These are phyloP conservation scores for Melampsora larici-populina DNA, from an alignment of 1,284 basidiomycete genomes.

Conservation along the genomic window DNA sequence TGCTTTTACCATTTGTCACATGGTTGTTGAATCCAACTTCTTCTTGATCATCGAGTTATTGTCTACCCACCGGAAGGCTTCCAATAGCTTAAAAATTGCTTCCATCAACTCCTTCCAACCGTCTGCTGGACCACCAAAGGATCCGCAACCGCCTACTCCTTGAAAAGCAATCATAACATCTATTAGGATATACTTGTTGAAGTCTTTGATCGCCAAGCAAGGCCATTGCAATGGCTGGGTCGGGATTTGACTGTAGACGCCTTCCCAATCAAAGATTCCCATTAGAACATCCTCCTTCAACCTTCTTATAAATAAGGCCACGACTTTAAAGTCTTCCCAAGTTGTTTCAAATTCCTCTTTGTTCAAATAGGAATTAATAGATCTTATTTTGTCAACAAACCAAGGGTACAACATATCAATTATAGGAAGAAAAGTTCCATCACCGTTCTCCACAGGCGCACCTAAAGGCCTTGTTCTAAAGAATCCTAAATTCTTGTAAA, in stretches of 20 bases:
- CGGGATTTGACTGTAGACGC: constrained; percentile 1
- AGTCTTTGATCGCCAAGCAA: not conserved
- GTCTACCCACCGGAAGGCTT: not conserved
- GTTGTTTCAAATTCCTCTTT: too few relatives aligned
- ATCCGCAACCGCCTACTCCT: not conserved
- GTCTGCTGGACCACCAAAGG: constrained; percentile 4
- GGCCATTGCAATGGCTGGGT: not conserved
- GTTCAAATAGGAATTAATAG: constrained; percentile 2
- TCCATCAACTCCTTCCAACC: constrained; percentile 5
- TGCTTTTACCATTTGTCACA: not conserved
- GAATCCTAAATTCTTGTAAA: too few relatives aligned
- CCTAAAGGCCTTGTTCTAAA: not conserved
- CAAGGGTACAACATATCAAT: not conserved
- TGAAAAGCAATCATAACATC: not conserved
- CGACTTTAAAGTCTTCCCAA: not conserved
- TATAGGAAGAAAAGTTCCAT: too few relatives aligned
- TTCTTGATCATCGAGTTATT: not conserved
- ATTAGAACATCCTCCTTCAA: not conserved
- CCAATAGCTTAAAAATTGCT: not conserved
- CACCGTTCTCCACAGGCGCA: too few relatives aligned
- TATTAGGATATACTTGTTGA: not conserved
- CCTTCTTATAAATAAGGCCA: not conserved
- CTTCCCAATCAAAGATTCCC: constrained; percentile 10
- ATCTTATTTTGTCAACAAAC: not conserved
- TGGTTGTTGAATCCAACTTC: not conserved